Percentiles rank a stretch among this genome's conserved stretches.
phyloP scores from a whole-genome alignment of 176 grass and related monocot genomes.

The Rhipidocladum racemiflorum region DNA sequence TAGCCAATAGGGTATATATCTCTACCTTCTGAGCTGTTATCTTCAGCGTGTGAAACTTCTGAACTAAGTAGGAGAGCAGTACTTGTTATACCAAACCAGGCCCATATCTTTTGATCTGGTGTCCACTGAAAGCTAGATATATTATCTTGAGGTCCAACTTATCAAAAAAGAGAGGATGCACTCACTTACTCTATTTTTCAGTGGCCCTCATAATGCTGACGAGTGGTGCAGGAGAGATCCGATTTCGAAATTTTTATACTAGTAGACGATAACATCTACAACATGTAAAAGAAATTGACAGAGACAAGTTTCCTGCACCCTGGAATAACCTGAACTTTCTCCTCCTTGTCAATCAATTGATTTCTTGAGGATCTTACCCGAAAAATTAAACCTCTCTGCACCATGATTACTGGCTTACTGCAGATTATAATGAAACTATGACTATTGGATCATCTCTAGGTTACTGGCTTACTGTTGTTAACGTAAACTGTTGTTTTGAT shows the following conservation, averaged over 20 bases:
- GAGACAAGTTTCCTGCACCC: constrained; percentile 3
- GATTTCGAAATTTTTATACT: constrained; percentile 25
- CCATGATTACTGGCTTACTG: neutral
- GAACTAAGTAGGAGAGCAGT: constrained; percentile 33
- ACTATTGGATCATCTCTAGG: neutral
- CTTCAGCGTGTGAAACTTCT: constrained; percentile 26
- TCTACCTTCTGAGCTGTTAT: neutral
- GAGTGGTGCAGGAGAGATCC: constrained; percentile 53
- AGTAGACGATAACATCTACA: constrained; percentile 23
- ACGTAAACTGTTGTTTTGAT: neutral
- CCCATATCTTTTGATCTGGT: constrained; percentile 54
- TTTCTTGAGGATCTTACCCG: constrained; percentile 11
- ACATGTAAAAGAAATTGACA: constrained; percentile 33
- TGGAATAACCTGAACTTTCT: constrained; percentile 18
- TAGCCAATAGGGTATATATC: constrained; percentile 10
- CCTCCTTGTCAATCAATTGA: constrained; percentile 17
- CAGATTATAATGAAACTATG: neutral
- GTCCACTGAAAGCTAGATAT: constrained; percentile 39
- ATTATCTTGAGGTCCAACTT: constrained; percentile 43
- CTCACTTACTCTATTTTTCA: constrained; percentile 33
- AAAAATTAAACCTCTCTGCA: neutral
- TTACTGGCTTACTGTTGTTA: too few relatives aligned
- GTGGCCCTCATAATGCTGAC: constrained; percentile 7
- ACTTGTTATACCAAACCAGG: constrained; percentile 35
- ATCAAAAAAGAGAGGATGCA: constrained; percentile 37